A percentile compares a stretch with the other conserved stretches of the same genome.
Evolutionary conservation across 371 early-diverging fungal genomes (phyloP).

Genomic region (Phascolomyces articulosus): DNA sequence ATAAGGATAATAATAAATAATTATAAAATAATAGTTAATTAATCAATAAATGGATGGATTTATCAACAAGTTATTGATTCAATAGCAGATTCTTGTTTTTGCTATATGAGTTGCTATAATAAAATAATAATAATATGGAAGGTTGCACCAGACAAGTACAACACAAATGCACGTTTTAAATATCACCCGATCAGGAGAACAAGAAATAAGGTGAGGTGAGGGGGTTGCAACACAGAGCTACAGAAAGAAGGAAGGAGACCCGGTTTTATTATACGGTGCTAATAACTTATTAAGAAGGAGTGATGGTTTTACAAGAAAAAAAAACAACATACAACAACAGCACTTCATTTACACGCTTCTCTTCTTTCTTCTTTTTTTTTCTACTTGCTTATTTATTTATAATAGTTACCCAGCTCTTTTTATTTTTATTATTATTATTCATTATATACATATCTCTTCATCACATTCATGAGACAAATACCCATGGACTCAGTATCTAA

Average conservation of each 20-base stretch:
- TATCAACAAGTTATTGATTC: too few species aligned
- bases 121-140: background rate
- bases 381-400: too few species aligned
- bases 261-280: too few species aligned
- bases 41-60: too few species aligned
- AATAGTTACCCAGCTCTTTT: background rate
- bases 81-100: too few species aligned
- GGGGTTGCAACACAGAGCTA: background rate
- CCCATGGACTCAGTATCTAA: background rate
- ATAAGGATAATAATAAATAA: too few species aligned
- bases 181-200: background rate
- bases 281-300: too few species aligned
- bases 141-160: constrained; percentile 3
- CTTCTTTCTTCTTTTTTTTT: background rate
- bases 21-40: too few species aligned
- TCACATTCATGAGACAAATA: background rate
- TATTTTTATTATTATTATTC: background rate
- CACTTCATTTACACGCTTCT: background rate
- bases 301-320: background rate
- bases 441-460: background rate
- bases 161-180: background rate
- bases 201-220: background rate
- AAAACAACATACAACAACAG: background rate
- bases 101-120: too few species aligned
- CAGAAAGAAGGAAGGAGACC: background rate